These are phyloP conservation scores for Cnidoscolus chayamansa DNA, from an alignment of 441 rosid species.

Conservation along the genomic window DNA sequence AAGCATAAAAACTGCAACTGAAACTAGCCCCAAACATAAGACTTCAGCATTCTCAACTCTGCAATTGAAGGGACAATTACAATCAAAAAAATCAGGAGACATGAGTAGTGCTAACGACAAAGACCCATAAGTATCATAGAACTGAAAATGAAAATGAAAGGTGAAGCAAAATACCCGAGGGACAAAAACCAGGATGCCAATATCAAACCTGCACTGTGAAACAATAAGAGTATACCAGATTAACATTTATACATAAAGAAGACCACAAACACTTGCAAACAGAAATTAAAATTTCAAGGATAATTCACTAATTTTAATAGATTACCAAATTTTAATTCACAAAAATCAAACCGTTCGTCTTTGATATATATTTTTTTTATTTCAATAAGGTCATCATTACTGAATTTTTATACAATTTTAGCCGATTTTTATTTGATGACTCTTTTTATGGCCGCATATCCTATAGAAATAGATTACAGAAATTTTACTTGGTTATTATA, in stretches of 20 bases:
- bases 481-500: too few relatives aligned
- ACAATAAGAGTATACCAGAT: conserved; percentile 31
- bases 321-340: too few relatives aligned
- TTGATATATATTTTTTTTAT: too few relatives aligned
- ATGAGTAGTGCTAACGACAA: neutral
- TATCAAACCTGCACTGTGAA: conserved; percentile 94
- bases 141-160: neutral
- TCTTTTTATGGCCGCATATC: too few relatives aligned
- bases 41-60: conserved; percentile 95
- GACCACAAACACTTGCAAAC: neutral
- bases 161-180: conserved; percentile 56
- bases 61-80: conserved; percentile 24
- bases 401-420: too few relatives aligned
- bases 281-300: neutral
- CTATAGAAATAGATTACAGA: too few relatives aligned
- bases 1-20: conserved; percentile 71
- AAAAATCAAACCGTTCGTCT: too few relatives aligned
- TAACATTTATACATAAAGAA: conserved; percentile 28
- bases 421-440: too few relatives aligned
- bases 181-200: conserved; percentile 95
- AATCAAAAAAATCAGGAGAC: conserved; percentile 12
- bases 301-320: too few relatives aligned
- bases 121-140: neutral
- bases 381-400: too few relatives aligned
- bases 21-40: conserved; percentile 85